These are phyloP conservation scores for Leccinum insolens DNA, from an alignment of 1,284 basidiomycete species.

Conservation along the genomic window DNA sequence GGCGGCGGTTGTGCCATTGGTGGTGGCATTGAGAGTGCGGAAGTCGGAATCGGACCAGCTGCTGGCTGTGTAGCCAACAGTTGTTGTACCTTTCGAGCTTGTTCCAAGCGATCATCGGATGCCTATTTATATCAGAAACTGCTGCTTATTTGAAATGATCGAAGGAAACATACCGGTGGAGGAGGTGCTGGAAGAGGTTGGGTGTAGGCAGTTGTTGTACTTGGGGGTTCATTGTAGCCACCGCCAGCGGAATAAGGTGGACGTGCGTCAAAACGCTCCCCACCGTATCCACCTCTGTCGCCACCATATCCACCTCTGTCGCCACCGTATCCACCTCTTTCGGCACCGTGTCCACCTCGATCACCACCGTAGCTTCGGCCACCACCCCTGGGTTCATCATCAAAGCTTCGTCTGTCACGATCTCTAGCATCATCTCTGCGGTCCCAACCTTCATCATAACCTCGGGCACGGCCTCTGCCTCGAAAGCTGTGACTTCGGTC, in stretches of 20 bases:
- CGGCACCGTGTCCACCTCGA: neutral
- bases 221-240: slow-evolving; percentile 36
- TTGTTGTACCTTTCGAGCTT: slow-evolving; percentile 82
- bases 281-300: slow-evolving; percentile 32
- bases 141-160: neutral
- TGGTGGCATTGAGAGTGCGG: slow-evolving; percentile 29
- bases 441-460: slow-evolving; percentile 45
- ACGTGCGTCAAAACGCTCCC: slow-evolving; percentile 40
- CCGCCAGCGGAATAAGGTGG: slow-evolving; percentile 32
- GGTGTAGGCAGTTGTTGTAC: slow-evolving; percentile 22
- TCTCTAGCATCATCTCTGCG: slow-evolving; percentile 49
- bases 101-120: slow-evolving; percentile 74
- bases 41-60: slow-evolving; percentile 37
- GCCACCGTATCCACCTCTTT: too few species aligned
- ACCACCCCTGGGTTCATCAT: slow-evolving; percentile 45
- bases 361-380: slow-evolving; percentile 39
- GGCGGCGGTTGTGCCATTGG: slow-evolving; percentile 40
- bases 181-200: slow-evolving; percentile 21
- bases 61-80: slow-evolving; percentile 57
- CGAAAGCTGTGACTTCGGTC: slow-evolving; percentile 44
- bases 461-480: slow-evolving; percentile 40
- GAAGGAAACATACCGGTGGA: slow-evolving; percentile 25
- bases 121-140: slow-evolving; percentile 19
- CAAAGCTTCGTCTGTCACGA: slow-evolving; percentile 48
- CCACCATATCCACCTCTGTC: neutral